Base-by-base conservation (phyloP, 352 stramenopile genomes). In the Blastocystis sp. region DNA sequence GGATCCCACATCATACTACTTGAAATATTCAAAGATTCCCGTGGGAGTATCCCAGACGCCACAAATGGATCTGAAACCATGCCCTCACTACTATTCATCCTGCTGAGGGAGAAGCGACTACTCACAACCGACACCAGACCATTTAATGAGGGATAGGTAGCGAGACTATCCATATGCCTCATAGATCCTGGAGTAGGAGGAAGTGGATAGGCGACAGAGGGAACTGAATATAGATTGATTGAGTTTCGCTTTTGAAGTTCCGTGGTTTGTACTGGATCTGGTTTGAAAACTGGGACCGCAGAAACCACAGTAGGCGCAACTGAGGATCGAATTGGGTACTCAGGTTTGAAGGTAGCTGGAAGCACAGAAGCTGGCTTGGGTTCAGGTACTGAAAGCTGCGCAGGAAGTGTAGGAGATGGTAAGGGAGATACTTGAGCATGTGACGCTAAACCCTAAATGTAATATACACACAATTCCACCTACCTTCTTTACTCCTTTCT, bases 401-500 rank as follows among this genome's bases (percentile, higher is more conserved):
- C 24, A n/a, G 60, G 33, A 70, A 70, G 6, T 5, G 60, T n/a
- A 70, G 60, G 60, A 64, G 57, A n/a, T 40, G 24, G 5, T n/a
- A n/a, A 22, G 9, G 60, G 60, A 35, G 60, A 35, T 3, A 44
- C 4, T 64, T 35, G 9, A 53, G 66, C 66, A n/a, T 15, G 19
- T 22, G 22, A 22, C 6, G 62, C 24, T 7, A 77, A 5, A 35
- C 57, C 57, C 57, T 64, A 64, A 13, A 64, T 15, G 57, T 64
- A 7, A 64, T 35, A 4, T 11, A 48, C 9, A 64, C 13, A 9
- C 4, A 7, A 35, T 64, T 64, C 13, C 9, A 35, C 24, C n/a
- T 60, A 57, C 68, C 40, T 56, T 58, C n/a, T 79, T 79, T 22
- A 79, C 35, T 13, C 68, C 68, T 35, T 79, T 79, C 37, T 79